Evolutionary conservation across 257 asterid genomes (phyloP), one percentile per base, ranked within the genome.

Genomic region (Lycium barbarum): DNA sequence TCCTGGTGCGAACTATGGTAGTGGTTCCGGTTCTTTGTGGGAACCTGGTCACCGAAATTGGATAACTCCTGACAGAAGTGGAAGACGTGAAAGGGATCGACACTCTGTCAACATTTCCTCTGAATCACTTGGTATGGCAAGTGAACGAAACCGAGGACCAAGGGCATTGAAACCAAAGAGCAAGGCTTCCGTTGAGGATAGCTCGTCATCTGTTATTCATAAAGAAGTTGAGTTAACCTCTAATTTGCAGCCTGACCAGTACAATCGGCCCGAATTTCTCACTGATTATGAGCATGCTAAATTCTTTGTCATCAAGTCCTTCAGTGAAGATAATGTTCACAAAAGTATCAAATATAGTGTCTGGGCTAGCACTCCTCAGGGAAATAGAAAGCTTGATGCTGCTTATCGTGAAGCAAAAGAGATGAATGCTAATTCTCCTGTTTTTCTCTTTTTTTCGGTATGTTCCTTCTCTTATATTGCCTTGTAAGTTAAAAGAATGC

Each of bases 281-380:
- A 91, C 96, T 1, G 95, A 93, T 84, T 90, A 91, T 84, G 96
- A 94, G 82, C 88, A 80, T 57, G 98, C 98, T 54, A 97, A 94
- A 76, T 97, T 97, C 84, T 95, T 94, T 83, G 98, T 97, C 62
- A 97, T 97, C 12, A 97, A 97, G 91, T 97, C 99, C 87, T 97
- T 97, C 91, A 97, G 98, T 43, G 99, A 97, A 87, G 99, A 97
- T 87, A 97, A 97, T 86, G 90, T 97, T 88, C 99, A 97, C 88
- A 95, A 92, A 88, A 97, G 99, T 88, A 95, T 97, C 78, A 97
- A 97, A 86, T 97, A 97, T 88, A 90, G 88, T 58, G 91, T 94
- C 80, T 97, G 99, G 99, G 96, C 99, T 71, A 97, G 99, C 91
- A 97, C 99, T 12, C 93, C 98, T 33, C 98, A 93, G 83, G 99